Percentiles rank a stretch among this genome's conserved stretches.
Evolutionary conservation across 2,329 filamentous ascomycete genomes (phyloP).

Genomic region (Incumbomyces lentus): DNA sequence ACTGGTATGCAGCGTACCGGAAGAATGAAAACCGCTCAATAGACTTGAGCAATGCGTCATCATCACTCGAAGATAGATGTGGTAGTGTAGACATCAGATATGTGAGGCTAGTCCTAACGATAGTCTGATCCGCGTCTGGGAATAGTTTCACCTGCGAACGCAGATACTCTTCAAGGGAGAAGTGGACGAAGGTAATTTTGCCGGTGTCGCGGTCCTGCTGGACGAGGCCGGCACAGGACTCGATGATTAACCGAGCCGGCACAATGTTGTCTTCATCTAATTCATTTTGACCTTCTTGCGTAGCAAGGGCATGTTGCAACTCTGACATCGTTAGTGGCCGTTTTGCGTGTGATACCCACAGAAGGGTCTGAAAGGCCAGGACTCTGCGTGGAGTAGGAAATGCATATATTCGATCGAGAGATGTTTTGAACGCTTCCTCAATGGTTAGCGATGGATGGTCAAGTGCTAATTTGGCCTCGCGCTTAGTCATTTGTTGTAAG

Average conservation of each 20-base stretch:
- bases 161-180: slow-evolving; percentile 27
- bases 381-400: slow-evolving; percentile 18
- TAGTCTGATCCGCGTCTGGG: slow-evolving; percentile 22
- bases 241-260: slow-evolving; percentile 17
- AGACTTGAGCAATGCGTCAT: slow-evolving; percentile 6
- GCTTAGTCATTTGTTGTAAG: slow-evolving; percentile 23
- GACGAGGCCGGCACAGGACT: slow-evolving; percentile 27
- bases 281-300: slow-evolving; percentile 16
- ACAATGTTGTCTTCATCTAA: slow-evolving; percentile 24
- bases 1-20: slow-evolving; percentile 17
- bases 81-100: slow-evolving; percentile 13
- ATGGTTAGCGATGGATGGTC: slow-evolving; percentile 19
- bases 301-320: slow-evolving; percentile 25
- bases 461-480: slow-evolving; percentile 23
- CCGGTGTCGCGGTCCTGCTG: slow-evolving; percentile 24
- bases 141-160: slow-evolving; percentile 25
- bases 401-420: slow-evolving; percentile 21
- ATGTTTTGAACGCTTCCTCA: slow-evolving; percentile 22
- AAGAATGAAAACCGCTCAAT: slow-evolving; percentile 14
- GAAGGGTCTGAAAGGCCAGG: slow-evolving; percentile 22
- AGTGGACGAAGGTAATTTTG: slow-evolving; percentile 27
- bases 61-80: slow-evolving; percentile 8
- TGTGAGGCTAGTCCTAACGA: slow-evolving; percentile 16
- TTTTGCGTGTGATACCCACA: slow-evolving; percentile 24
- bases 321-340: slow-evolving; percentile 22